Conservation (phyloP, 1,284 basidiomycete species). For the Butyriboletus appendiculatus region DNA sequence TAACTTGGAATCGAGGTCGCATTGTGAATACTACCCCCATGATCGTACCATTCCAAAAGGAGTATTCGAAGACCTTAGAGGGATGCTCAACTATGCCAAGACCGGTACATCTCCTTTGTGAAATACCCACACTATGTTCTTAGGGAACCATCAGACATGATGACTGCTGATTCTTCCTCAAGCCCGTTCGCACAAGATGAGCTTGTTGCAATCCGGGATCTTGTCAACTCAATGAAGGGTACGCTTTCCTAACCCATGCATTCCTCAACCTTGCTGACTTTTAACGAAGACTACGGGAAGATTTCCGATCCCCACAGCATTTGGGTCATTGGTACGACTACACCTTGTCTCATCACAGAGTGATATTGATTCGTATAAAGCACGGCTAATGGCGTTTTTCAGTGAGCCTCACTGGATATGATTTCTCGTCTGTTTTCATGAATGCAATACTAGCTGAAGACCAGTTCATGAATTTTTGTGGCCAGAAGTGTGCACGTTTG, state of each 20-base stretch:
- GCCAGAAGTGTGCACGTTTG: constrained; percentile 17
- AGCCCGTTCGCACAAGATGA: constrained; percentile 22
- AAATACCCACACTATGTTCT: not conserved
- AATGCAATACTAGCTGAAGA: constrained; percentile 13
- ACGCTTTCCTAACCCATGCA: not conserved
- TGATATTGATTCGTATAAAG: constrained; percentile 7
- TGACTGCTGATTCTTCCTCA: constrained; percentile 23
- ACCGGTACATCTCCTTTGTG: constrained; percentile 2
- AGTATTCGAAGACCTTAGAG: constrained; percentile 12
- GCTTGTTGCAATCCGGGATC: constrained; percentile 7
- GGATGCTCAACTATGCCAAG: constrained; percentile 23
- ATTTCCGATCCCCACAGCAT: constrained; percentile 11
- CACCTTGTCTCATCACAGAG: not conserved
- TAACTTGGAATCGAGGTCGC: constrained; percentile 12
- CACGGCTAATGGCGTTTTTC: constrained; percentile 19
- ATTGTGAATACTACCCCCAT: constrained; percentile 24
- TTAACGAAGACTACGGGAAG: not conserved
- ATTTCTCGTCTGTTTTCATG: not conserved
- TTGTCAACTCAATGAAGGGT: constrained; percentile 24
- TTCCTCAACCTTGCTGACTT: not conserved
- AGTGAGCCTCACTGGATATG: constrained; percentile 5
- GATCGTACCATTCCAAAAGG: constrained; percentile 3
- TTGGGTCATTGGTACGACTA: constrained; percentile 20
- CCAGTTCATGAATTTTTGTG: constrained; percentile 18
- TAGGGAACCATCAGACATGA: constrained; percentile 9